Evolutionary conservation across 2,329 filamentous ascomycete genomes (phyloP).

Genomic region (Trichoderma sp.): DNA sequence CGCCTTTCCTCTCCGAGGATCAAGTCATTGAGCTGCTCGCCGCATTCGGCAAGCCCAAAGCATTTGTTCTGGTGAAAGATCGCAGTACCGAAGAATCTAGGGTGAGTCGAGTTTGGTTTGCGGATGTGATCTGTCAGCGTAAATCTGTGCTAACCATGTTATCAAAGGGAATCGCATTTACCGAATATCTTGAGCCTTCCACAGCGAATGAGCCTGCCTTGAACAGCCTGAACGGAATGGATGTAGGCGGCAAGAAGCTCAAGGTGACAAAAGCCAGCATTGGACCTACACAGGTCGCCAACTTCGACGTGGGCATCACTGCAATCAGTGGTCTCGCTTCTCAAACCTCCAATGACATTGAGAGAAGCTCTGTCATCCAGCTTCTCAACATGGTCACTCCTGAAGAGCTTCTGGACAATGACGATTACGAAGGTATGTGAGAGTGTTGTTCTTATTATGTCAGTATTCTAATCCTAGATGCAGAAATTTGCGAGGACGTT

Average conservation of each 20-base stretch:
- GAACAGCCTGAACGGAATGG: conserved; percentile 89
- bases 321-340: conserved; percentile 98
- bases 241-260: conserved; percentile 80
- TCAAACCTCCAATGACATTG: conserved; percentile 74
- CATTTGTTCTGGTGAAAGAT: conserved; percentile 88
- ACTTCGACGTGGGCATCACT: conserved; percentile 92
- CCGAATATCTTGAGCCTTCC: conserved; percentile 79
- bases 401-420: conserved; percentile 88
- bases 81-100: conserved; percentile 79
- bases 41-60: conserved; percentile 89
- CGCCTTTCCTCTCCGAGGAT: conserved; percentile 81
- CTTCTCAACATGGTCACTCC: conserved; percentile 98
- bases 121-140: neutral
- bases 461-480: conserved; percentile 33
- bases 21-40: conserved; percentile 87
- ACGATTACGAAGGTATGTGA: conserved; percentile 82
- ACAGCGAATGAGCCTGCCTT: conserved; percentile 76
- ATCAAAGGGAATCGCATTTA: conserved; percentile 80
- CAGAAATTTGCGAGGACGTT: conserved; percentile 96
- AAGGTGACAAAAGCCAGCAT: conserved; percentile 88
- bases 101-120: conserved; percentile 49
- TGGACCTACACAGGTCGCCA: conserved; percentile 86
- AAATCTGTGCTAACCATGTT: conserved; percentile 29
- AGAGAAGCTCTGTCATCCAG: conserved; percentile 81
- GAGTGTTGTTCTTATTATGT: neutral